Base-by-base conservation (phyloP, 768 basidiomycete species). In the Tylopilus vinaceipallidus region DNA sequence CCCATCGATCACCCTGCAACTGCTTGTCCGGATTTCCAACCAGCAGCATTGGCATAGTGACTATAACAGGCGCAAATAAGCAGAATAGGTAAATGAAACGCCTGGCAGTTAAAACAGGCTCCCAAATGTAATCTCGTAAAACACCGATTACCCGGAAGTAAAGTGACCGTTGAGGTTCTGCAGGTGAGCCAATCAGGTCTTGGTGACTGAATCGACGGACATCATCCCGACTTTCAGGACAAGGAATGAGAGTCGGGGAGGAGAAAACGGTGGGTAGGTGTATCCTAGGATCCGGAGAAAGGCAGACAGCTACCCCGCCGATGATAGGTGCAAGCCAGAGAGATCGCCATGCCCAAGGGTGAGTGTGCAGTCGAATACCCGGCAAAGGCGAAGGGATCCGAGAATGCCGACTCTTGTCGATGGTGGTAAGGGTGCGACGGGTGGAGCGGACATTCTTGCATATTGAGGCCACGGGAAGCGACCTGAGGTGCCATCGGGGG, bases 41-140 rank as follows among this genome's bases (percentile, higher is more conserved):
- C 22, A 95, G 73, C 17, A 98, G 73, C 83, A 98, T 89, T 0
- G 95, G 95, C 42, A 83, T 79, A 3, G 83, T 75, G 40, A 95
- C 38, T 44, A 99, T 79, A 50, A 98, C 91, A 1, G 97, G 97
- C 4, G 87, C 69, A 69, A 99, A 98, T 46, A 98, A 74, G 53
- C 78, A 67, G 55, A 86, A 84, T 19, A 99, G 81, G 59, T 88
- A 81, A 22, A 93, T 67, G 71, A 98, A 98, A 35, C 97, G 81
- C 45, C 78, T 73, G 22, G 85, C 80, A 1, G 92, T 98, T 40
- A 88, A 75, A 43, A 98, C 64, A 13, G 93, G 95, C 63, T 98
- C 94, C 79, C 88, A 80, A 58, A 98, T 69, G 44, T 73, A 75
- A 45, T 77, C 71, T 36, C 74, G 75, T 16, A 94, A 58, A 42